Percentiles rank a stretch among this genome's conserved stretches.
phyloP scores from a whole-genome alignment of 768 basidiomycete genomes.

The Rhizopogon roseolus region DNA sequence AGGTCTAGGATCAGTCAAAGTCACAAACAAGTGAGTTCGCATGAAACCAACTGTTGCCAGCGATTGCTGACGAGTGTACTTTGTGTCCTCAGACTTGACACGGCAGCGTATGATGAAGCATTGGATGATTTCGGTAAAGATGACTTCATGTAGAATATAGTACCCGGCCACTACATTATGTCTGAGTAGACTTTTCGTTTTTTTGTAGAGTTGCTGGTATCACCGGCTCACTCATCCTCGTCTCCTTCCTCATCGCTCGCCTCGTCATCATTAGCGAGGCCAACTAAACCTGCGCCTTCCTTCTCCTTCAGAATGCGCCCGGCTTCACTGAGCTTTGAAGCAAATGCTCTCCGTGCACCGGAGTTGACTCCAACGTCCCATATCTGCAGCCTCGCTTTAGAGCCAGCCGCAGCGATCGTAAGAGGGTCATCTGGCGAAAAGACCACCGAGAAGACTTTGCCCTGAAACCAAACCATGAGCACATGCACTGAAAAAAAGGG shows the following conservation, averaged over 20 bases:
- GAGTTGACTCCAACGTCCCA: constrained; percentile 91
- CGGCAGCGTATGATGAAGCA: constrained; percentile 77
- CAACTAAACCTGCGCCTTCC: constrained; percentile 61
- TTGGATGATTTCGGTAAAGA: constrained; percentile 85
- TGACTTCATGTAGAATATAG: constrained; percentile 81
- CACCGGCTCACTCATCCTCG: constrained; percentile 19
- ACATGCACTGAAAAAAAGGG: background rate
- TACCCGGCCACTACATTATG: constrained; percentile 12
- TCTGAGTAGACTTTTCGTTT: constrained; percentile 8
- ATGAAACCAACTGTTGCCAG: background rate
- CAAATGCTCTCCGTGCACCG: constrained; percentile 81
- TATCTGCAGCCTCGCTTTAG: constrained; percentile 88
- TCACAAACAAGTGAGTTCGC: constrained; percentile 49
- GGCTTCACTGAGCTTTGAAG: constrained; percentile 66
- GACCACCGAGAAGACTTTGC: constrained; percentile 89
- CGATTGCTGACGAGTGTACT: constrained; percentile 7
- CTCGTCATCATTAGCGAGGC: constrained; percentile 67
- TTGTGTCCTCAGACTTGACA: constrained; percentile 58
- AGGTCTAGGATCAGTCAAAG: constrained; percentile 67
- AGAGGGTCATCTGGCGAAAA: constrained; percentile 96
- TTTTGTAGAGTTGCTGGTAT: background rate
- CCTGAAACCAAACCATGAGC: constrained; percentile 41
- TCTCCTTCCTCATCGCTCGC: constrained; percentile 51
- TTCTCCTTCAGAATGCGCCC: constrained; percentile 67
- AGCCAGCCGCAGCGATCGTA: constrained; percentile 91